Evolutionary conservation across 192 early-diverging fungal species (phyloP), one percentile per base, ranked within the genome.

Genomic region (Backusella macrospora): DNA sequence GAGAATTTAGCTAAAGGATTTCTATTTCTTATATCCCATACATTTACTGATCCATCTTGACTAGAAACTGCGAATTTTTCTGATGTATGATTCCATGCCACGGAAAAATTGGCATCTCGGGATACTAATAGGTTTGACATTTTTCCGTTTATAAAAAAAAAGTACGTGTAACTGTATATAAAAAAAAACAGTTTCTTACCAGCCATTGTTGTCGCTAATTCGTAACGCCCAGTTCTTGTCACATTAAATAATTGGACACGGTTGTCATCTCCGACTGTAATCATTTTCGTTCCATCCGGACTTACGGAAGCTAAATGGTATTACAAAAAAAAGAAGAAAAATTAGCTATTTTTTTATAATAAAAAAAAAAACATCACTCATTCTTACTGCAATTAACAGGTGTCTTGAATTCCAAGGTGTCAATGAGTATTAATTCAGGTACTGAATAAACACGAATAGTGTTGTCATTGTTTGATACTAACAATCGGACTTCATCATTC

Each of bases 1-100:
- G 81, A 82, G 5, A 97, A 70, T 78, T 93, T 89, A 74, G 89
- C 92, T 23, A 97, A 78, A 70, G 94, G 93, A 23, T 92, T 85
- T 38, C 85, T 91, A 55, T 85, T 85, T 21, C 95, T 86, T 45
- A 97, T 87, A 77, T 99, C 97, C 94, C 95, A 99, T 0, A 99
- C 94, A 55, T 89, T 92, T 8, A 96, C 95, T 72, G 81, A 94
- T 9, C 97, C 97, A 80, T 98, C 94, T 79, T 97, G 95, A 81
- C 91, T 96, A 12, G 96, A 96, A 1, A 99, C 96, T 0, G 97
- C 97, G 86, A 99, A 99, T 76, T 91, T 93, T 72, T 96, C 93
- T 1, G 93, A 95, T 15, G 90, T 84, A 69, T 96, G 95, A 78
- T 93, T 98, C 95, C 96, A 99, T 37, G 96, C 90, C 79, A 96